Evolutionary conservation across 2,329 filamentous ascomycete genomes (phyloP), one percentile per base, ranked within the genome.

Genomic region (Aspergillus piperis): DNA sequence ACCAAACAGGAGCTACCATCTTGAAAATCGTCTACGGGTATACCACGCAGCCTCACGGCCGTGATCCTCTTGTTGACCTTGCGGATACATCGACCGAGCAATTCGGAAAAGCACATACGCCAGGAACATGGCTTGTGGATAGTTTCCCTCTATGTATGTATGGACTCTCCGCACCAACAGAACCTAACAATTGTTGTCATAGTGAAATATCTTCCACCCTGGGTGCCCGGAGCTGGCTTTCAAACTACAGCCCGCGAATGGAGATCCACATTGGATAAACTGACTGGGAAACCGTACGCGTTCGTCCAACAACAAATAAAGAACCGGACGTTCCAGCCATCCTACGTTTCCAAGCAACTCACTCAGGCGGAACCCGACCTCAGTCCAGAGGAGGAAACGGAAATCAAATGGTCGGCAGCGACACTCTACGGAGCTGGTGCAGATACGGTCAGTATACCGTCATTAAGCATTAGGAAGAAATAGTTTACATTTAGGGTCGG

Each of bases 71-170:
- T 0, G 73, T 83, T 1, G 72, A 78, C n/a, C 56, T 81, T 13
- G 76, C 76, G 1, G 72, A 76, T 6, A 63, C 71, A 36, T 73
- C 75, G 2, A 72, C 82, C 66, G 66, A 66, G 1, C 63, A 79
- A 3, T 81, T 83, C 56, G 70, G 75, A 0, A 64, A 72, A 15
- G 75, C 79, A 1, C 70, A 68, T 1, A 70, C 77, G 0, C 78
- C 81, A 1, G 79, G 79, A 3, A 73, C 66, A 8, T 84, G 75
- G 76, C 60, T 75, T 2, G 81, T 84, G 2, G 80, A 84, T 57
- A 68, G 77, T 0, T 56, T 84, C 1, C 81, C 81, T 0, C 32
- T 65, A 1, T 55, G 70, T 69, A 54, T 58, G 63, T 55, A 48
- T 3, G 15, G 13, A 30, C 2, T 7, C 32, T 42, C 6, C n/a